Evolutionary conservation across 768 basidiomycete species (phyloP), one percentile per base, ranked within the genome.

Genomic region (Mycena amicta): DNA sequence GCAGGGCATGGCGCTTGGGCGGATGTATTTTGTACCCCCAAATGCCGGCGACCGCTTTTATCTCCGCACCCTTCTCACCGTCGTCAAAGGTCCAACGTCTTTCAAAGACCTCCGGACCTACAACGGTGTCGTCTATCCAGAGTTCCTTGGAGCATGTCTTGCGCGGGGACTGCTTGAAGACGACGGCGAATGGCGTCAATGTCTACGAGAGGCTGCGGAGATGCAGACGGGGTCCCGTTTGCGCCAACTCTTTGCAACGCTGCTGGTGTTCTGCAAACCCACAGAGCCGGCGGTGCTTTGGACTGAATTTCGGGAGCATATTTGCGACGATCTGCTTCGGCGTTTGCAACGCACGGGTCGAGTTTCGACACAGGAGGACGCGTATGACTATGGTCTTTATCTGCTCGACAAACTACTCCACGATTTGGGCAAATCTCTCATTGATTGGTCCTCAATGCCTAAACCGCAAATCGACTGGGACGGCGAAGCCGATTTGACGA

Each of bases 161-260:
- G 71, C 72, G 29, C 49, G 50, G 5, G 80, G 78, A 2, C 71
- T 84, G 0, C 66, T 84, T 4, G 72, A 80, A 25, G 74, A 81
- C 73, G 76, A 84, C 65, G 62, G 61, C 20, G 80, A 84, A 63
- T 83, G 78, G 77, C n/a, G 64, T 0, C 56, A 59, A 6, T 83
- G 80, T 64, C 56, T 84, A 0, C 8, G 64, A 23, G 79, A 84
- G 13, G 80, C 77, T 37, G 56, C 67, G 16, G 33, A 55, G 0
- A 78, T 82, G 62, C 66, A 71, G 25, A 75, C 71, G 25, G 80
- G 80, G 0, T 6, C 6, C 18, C 65, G 66, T 5, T 64, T 82
- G 0, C 63, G 72, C 0, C 46, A 61, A 4, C 69, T 83, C 0
- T 83, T 83, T 70, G 71, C 68, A 0, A 74, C 69, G 18, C 74